Conservation (phyloP, 78 protist genomes). For the Cavenderia fasciculata region DNA sequence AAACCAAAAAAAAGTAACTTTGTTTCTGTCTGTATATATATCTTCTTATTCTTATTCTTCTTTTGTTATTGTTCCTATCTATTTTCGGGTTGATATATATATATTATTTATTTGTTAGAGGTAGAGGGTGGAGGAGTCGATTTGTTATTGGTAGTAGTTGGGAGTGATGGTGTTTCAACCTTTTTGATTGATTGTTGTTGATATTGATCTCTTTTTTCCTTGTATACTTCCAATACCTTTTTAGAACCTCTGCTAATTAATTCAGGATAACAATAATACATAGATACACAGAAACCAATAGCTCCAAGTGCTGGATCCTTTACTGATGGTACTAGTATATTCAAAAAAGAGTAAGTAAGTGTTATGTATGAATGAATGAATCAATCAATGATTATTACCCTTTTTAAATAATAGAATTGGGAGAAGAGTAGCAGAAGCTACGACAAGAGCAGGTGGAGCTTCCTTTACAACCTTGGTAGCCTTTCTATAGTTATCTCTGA, state of each 20-base stretch:
- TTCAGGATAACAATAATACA: constrained; percentile 51
- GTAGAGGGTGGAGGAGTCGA: neutral
- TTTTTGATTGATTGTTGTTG: neutral
- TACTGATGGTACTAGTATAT: neutral
- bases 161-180: neutral
- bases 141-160: neutral
- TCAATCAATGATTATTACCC: neutral
- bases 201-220: neutral
- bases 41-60: neutral
- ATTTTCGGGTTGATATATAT: neutral
- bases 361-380: no score
- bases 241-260: neutral
- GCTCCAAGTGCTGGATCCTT: constrained; percentile 9
- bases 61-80: neutral
- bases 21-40: neutral
- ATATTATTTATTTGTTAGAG: neutral
- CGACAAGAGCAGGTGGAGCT: constrained; percentile 3
- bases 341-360: neutral
- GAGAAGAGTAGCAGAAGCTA: constrained; percentile 21
- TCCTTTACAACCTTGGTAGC: neutral
- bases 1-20: neutral
- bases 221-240: constrained; percentile 11
- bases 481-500: constrained; percentile 18
- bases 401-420: constrained; percentile 28
- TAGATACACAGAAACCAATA: constrained; percentile 29